phyloP scores from a whole-genome alignment of 129 eudicot genomes.

The Saposhnikovia divaricata region DNA sequence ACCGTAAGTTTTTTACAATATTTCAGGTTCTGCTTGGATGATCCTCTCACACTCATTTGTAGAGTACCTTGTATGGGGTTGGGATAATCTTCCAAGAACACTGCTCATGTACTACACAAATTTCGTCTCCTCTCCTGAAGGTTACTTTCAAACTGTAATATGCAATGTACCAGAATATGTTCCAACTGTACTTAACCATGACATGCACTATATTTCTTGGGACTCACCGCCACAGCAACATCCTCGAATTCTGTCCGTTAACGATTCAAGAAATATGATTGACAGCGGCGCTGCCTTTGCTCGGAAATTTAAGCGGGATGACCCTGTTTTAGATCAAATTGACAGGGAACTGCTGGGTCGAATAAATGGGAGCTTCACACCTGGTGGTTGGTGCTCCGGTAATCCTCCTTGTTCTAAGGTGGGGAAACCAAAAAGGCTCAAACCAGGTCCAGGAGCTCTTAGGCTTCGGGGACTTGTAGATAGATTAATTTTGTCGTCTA shows the following conservation, averaged over 20 bases:
- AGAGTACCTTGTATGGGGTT: conserved; percentile 80
- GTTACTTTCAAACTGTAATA: conserved; percentile 75
- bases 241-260: conserved; percentile 55
- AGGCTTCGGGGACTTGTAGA: conserved; percentile 53
- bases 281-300: conserved; percentile 81
- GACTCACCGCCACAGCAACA: conserved; percentile 82
- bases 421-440: conserved; percentile 49
- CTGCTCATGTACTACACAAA: conserved; percentile 82
- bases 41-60: conserved; percentile 65
- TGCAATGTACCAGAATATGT: conserved; percentile 67
- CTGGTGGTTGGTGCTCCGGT: conserved; percentile 83
- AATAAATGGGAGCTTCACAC: conserved; percentile 58
- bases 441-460: conserved; percentile 69
- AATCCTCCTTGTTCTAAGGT: conserved; percentile 61
- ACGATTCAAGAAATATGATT: conserved; percentile 56
- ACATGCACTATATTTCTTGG: conserved; percentile 89
- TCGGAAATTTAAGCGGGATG: conserved; percentile 60
- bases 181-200: conserved; percentile 69
- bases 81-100: conserved; percentile 92
- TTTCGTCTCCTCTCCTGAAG: conserved; percentile 85
- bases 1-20: not conserved
- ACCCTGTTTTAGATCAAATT: conserved; percentile 48
- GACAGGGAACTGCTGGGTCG: conserved; percentile 55
- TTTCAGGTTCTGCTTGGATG: conserved; percentile 97
- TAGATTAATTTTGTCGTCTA: conserved; percentile 38